A percentile compares a stretch with the other conserved stretches of the same genome.
These are phyloP conservation scores for Penicillium sp. DNA, from an alignment of 2,329 filamentous ascomycete genomes.

Conservation along the genomic window DNA sequence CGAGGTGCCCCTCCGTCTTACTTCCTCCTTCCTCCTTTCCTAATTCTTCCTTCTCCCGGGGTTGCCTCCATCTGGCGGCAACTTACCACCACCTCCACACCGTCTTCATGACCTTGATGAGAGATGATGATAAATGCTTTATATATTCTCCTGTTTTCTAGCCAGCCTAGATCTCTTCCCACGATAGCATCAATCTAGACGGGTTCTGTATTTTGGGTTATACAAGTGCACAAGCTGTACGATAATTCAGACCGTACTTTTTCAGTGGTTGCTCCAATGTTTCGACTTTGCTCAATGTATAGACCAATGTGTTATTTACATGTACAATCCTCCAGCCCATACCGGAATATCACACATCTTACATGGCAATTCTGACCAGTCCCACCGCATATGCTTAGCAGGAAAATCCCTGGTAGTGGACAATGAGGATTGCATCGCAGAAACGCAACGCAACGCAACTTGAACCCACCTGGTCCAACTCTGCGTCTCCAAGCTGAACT, in stretches of 20 bases:
- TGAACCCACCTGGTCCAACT: not conserved
- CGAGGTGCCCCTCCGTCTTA: slow-evolving; percentile 2
- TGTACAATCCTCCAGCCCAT: slow-evolving; percentile 11
- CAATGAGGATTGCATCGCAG: not conserved
- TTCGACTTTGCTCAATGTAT: slow-evolving; percentile 14
- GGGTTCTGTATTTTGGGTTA: slow-evolving; percentile 22
- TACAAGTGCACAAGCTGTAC: slow-evolving; percentile 9
- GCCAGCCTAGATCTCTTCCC: slow-evolving; percentile 38
- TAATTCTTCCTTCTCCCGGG: slow-evolving; percentile 17
- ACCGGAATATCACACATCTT: slow-evolving; percentile 15
- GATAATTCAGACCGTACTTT: slow-evolving; percentile 5
- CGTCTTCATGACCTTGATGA: slow-evolving; percentile 50
- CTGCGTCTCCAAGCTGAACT: not conserved
- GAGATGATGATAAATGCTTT: slow-evolving; percentile 50
- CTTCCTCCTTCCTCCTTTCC: slow-evolving; percentile 13
- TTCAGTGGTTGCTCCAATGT: not conserved
- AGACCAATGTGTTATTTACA: slow-evolving; percentile 15
- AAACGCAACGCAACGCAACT: too few species aligned
- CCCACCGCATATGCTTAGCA: not conserved
- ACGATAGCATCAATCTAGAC: slow-evolving; percentile 40
- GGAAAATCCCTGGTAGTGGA: not conserved
- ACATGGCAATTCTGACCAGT: slow-evolving; percentile 8
- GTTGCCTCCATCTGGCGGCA: slow-evolving; percentile 33
- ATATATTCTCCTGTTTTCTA: slow-evolving; percentile 35
- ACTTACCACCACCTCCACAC: slow-evolving; percentile 46